These are phyloP conservation scores for Kodamaea hsintzibuensis DNA, from an alignment of 805 yeast species.

Conservation along the genomic window DNA sequence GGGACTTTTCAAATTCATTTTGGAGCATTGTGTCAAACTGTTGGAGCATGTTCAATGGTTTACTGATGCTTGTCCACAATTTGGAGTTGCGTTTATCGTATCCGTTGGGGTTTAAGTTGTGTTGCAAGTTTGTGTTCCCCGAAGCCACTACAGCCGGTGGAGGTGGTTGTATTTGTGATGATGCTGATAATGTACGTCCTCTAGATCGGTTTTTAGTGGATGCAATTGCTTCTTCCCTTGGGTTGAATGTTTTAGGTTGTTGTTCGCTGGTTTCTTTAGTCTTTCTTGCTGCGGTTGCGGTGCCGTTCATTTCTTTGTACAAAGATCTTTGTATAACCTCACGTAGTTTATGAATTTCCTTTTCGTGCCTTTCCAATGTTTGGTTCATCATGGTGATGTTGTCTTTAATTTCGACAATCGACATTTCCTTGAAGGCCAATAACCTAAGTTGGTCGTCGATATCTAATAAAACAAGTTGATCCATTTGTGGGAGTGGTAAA, in stretches of 20 bases:
- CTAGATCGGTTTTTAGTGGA: slow-evolving; percentile 27
- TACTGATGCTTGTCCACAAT: slow-evolving; percentile 31
- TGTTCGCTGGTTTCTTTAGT: not conserved
- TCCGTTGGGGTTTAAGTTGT: slow-evolving; percentile 4
- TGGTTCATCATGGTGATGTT: slow-evolving; percentile 45
- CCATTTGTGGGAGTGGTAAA: slow-evolving; percentile 34
- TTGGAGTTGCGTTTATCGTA: slow-evolving; percentile 17
- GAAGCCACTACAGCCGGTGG: slow-evolving; percentile 7
- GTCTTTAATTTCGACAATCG: slow-evolving; percentile 62
- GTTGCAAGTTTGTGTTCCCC: not conserved
- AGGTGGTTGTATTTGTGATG: slow-evolving; percentile 7
- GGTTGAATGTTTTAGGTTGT: slow-evolving; percentile 14
- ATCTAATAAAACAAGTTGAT: slow-evolving; percentile 30
- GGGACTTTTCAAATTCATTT: slow-evolving; percentile 57
- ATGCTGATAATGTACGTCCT: slow-evolving; percentile 14
- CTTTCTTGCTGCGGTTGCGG: not conserved
- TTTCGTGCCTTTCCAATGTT: slow-evolving; percentile 42
- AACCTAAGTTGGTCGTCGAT: slow-evolving; percentile 57
- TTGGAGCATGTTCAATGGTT: slow-evolving; percentile 52
- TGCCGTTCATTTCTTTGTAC: slow-evolving; percentile 37
- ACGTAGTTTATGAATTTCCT: slow-evolving; percentile 53
- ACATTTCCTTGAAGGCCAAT: slow-evolving; percentile 70
- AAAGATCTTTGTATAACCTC: slow-evolving; percentile 47
- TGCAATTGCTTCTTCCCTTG: slow-evolving; percentile 30
- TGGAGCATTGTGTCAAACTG: slow-evolving; percentile 69